phyloP scores from a whole-genome alignment of 306 rosid species.

The peach (Prunus persica) region DNA sequence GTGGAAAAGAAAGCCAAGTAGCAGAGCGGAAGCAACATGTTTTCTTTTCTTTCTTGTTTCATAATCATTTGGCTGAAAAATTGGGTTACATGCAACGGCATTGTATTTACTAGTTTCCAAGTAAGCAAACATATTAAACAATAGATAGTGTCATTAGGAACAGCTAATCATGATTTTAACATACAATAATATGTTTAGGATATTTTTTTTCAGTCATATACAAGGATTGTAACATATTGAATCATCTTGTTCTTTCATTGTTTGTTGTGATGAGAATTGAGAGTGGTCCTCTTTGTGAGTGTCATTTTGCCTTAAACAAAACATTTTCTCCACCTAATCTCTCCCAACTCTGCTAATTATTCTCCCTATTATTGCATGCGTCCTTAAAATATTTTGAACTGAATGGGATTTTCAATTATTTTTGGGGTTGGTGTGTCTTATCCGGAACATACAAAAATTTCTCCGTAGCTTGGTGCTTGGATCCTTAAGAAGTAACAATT shows the following conservation, averaged over 20 bases:
- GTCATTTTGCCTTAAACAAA: neutral
- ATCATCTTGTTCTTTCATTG: neutral
- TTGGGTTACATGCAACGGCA: neutral
- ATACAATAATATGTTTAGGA: neutral
- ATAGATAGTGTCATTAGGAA: neutral
- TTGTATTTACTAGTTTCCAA: neutral
- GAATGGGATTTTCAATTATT: neutral
- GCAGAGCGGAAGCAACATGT: neutral
- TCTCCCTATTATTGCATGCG: neutral
- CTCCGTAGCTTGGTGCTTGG: no score
- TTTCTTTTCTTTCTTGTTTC: neutral
- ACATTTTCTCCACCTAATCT: neutral
- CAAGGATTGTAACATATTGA: neutral
- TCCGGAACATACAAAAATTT: no score
- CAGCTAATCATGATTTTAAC: neutral
- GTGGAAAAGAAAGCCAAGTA: neutral
- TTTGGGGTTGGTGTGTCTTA: no score
- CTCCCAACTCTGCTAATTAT: neutral
- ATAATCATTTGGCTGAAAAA: neutral
- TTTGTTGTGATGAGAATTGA: neutral
- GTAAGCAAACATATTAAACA: neutral
- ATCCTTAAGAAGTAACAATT: no score
- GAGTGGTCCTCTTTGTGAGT: neutral
- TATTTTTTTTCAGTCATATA: neutral
- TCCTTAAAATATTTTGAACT: neutral